phyloP scores from a whole-genome alignment of 805 yeast genomes.

The Isabelozyma heimii region DNA sequence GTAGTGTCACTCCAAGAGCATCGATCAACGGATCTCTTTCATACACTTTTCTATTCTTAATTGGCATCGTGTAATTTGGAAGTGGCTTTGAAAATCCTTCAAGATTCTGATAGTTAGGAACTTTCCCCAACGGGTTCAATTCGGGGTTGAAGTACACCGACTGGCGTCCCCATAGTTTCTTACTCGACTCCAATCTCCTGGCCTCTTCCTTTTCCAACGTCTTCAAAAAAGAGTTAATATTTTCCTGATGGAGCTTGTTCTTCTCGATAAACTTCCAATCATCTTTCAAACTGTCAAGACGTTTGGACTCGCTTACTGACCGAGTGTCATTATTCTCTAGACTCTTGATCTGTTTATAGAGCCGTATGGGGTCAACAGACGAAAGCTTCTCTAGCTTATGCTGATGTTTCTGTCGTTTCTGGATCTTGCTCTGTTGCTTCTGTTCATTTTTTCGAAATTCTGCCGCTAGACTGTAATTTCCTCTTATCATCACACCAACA shows the following conservation, averaged over 20 bases:
- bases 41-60: constrained; percentile 15
- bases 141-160: constrained; percentile 66
- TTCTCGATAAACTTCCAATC: constrained; percentile 41
- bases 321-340: constrained; percentile 15
- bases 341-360: constrained; percentile 29
- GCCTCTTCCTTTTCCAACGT: constrained; percentile 14
- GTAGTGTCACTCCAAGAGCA: constrained; percentile 30
- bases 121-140: constrained; percentile 58
- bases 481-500: constrained; percentile 18
- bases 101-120: constrained; percentile 35
- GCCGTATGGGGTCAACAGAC: constrained; percentile 32
- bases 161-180: constrained; percentile 39
- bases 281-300: constrained; percentile 24
- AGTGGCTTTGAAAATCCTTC: constrained; percentile 8
- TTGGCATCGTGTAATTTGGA: constrained; percentile 30
- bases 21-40: constrained; percentile 27
- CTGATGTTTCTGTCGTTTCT: constrained; percentile 33
- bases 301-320: constrained; percentile 15
- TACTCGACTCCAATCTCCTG: constrained; percentile 12
- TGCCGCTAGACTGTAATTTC: constrained; percentile 33
- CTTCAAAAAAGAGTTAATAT: constrained; percentile 20
- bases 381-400: constrained; percentile 22
- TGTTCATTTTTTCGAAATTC: constrained; percentile 36
- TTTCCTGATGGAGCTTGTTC: constrained; percentile 31
- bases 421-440: constrained; percentile 33